phyloP scores from a whole-genome alignment of 1,284 basidiomycete genomes.

The Ustanciosporium gigantosporum region DNA sequence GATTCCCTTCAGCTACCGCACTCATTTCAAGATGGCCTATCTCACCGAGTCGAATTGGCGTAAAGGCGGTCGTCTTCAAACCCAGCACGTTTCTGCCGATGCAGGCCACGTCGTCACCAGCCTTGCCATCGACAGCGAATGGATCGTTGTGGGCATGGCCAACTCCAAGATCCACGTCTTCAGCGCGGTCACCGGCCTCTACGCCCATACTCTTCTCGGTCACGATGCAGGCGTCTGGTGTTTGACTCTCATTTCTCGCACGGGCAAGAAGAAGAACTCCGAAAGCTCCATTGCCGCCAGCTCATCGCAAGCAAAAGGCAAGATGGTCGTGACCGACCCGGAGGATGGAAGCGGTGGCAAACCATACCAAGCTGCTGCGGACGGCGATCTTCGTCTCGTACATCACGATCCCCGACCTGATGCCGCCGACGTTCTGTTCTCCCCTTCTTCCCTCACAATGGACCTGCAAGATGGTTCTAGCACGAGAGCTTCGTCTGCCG shows the following conservation, averaged over 20 bases:
- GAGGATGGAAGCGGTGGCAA: slow-evolving; percentile 40
- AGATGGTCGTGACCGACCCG: slow-evolving; percentile 39
- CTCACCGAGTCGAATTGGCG: slow-evolving; percentile 82
- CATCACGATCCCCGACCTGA: slow-evolving; percentile 47
- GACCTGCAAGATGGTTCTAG: slow-evolving; percentile 7
- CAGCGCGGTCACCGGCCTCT: slow-evolving; percentile 76
- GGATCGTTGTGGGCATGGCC: slow-evolving; percentile 87
- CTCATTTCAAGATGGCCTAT: slow-evolving; percentile 77
- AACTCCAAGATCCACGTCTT: slow-evolving; percentile 87
- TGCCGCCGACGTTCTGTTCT: slow-evolving; percentile 27
- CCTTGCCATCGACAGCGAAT: slow-evolving; percentile 79
- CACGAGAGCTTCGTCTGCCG: not conserved
- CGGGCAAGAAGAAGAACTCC: slow-evolving; percentile 2
- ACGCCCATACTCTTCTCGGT: slow-evolving; percentile 77
- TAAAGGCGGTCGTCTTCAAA: slow-evolving; percentile 74
- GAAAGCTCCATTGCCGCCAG: not conserved
- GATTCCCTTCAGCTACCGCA: slow-evolving; percentile 67
- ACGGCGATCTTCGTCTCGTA: slow-evolving; percentile 40
- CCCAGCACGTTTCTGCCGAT: slow-evolving; percentile 71
- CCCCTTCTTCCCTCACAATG: slow-evolving; percentile 6
- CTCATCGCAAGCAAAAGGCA: slow-evolving; percentile 22
- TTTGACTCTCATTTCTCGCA: slow-evolving; percentile 69
- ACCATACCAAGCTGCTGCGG: slow-evolving; percentile 33
- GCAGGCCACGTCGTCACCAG: slow-evolving; percentile 78
- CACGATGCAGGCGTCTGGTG: slow-evolving; percentile 92